Percentiles rank a stretch among this genome's conserved stretches.
These are phyloP conservation scores for Chlamydomonas sp. DNA, from an alignment of 139 green algal species.

Conservation along the genomic window DNA sequence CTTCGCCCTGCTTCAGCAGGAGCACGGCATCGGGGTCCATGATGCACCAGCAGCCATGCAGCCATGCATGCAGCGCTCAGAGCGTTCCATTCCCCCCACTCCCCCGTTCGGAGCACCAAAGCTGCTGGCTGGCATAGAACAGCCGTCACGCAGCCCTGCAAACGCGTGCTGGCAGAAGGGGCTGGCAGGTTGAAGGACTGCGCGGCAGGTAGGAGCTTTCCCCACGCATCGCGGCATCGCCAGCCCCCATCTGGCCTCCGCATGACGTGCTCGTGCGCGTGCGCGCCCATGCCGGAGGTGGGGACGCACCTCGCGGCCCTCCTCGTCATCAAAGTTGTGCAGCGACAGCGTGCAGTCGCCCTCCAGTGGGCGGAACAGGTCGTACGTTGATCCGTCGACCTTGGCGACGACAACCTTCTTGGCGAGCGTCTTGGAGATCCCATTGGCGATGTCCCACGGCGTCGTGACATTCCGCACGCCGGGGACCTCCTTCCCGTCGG, in stretches of 20 bases:
- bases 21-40: no score
- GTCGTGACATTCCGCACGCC: constrained; percentile 81
- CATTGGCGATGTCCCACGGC: constrained; percentile 84
- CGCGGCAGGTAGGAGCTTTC: neutral
- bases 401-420: constrained; percentile 85
- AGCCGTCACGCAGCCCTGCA: no score
- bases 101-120: no score
- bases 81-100: no score
- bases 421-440: constrained; percentile 78
- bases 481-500: constrained; percentile 59
- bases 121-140: no score
- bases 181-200: neutral
- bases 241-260: neutral
- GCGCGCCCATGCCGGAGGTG: neutral
- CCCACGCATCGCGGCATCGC: neutral
- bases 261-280: no score
- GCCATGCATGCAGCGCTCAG: no score
- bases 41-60: no score
- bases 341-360: constrained; percentile 80
- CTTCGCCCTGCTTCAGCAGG: no score
- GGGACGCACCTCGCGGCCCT: constrained; percentile 79
- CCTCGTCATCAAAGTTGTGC: constrained; percentile 74
- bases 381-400: constrained; percentile 79
- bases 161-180: no score
- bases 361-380: constrained; percentile 81